These are phyloP conservation scores for Pseudocercospora pini-densiflorae DNA, from an alignment of 2,329 filamentous ascomycete genomes.

Conservation along the genomic window DNA sequence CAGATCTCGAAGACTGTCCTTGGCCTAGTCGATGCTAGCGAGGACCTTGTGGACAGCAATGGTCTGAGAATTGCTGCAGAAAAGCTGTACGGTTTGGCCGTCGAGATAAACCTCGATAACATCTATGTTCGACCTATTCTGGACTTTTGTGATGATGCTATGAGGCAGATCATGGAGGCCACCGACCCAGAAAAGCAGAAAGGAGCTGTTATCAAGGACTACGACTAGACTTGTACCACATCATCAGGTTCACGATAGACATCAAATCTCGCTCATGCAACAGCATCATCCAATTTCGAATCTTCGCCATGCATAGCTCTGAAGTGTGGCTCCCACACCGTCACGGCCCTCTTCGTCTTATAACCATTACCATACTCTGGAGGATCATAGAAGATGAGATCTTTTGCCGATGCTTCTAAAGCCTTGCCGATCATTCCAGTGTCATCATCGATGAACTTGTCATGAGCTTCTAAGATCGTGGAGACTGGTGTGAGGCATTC, in stretches of 20 bases:
- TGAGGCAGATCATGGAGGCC: slow-evolving; percentile 38
- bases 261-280: slow-evolving; percentile 29
- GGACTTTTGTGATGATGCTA: slow-evolving; percentile 35
- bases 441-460: slow-evolving; percentile 52
- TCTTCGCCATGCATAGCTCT: slow-evolving; percentile 50
- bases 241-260: slow-evolving; percentile 35
- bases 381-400: slow-evolving; percentile 44
- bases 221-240: slow-evolving; percentile 32
- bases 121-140: slow-evolving; percentile 33
- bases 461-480: slow-evolving; percentile 54
- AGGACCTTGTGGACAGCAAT: slow-evolving; percentile 22
- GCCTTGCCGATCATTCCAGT: slow-evolving; percentile 46
- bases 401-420: slow-evolving; percentile 52
- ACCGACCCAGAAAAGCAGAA: slow-evolving; percentile 39
- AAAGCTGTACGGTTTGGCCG: slow-evolving; percentile 32
- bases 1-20: slow-evolving; percentile 38
- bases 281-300: slow-evolving; percentile 48
- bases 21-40: slow-evolving; percentile 37
- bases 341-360: slow-evolving; percentile 49
- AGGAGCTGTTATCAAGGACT: slow-evolving; percentile 31
- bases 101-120: slow-evolving; percentile 34
- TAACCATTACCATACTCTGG: slow-evolving; percentile 48
- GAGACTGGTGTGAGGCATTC: slow-evolving; percentile 46
- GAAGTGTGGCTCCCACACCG: slow-evolving; percentile 57
- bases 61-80: slow-evolving; percentile 20